phyloP scores from a whole-genome alignment of 352 stramenopile genomes.

The Phytophthora pini region DNA sequence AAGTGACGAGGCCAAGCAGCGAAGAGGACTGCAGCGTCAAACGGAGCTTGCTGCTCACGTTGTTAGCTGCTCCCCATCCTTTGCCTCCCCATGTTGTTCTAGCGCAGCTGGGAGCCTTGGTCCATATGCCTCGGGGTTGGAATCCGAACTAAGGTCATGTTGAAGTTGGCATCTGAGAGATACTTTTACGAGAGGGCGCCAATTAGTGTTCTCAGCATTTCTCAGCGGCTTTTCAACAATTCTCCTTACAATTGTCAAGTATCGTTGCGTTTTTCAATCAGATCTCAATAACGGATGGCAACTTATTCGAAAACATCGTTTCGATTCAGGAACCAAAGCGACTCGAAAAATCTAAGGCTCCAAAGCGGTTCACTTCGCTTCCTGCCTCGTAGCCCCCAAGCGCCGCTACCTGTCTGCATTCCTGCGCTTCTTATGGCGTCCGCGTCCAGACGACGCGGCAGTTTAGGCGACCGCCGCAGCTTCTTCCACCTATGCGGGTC shows the following conservation, averaged over 20 bases:
- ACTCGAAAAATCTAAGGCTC: conserved; percentile 16
- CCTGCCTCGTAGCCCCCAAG: conserved; percentile 34
- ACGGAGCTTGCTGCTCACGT: conserved; percentile 7
- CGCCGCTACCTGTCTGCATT: not conserved
- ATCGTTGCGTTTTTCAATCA: conserved; percentile 8
- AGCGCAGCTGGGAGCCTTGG: conserved; percentile 23
- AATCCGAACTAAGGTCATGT: conserved; percentile 10
- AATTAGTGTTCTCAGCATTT: conserved; percentile 13
- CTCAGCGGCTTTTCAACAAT: conserved; percentile 19
- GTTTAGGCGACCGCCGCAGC: conserved; percentile 34
- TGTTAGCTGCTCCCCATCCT: conserved; percentile 14
- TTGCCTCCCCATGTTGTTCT: conserved; percentile 23
- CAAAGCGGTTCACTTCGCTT: conserved; percentile 34
- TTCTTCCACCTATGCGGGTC: conserved; percentile 85
- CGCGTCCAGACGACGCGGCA: conserved; percentile 29
- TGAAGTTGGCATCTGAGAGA: conserved; percentile 28
- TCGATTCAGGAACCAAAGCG: conserved; percentile 18
- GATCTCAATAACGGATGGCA: conserved; percentile 23
- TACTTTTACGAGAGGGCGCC: conserved; percentile 13
- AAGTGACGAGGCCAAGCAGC: conserved; percentile 7
- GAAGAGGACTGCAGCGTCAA: conserved; percentile 2
- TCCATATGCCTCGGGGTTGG: conserved; percentile 18
- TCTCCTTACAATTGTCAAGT: conserved; percentile 14
- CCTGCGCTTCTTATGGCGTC: conserved; percentile 19
- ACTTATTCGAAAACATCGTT: conserved; percentile 30